Conservation (phyloP, 768 basidiomycete species). For the Calocera cornea region DNA sequence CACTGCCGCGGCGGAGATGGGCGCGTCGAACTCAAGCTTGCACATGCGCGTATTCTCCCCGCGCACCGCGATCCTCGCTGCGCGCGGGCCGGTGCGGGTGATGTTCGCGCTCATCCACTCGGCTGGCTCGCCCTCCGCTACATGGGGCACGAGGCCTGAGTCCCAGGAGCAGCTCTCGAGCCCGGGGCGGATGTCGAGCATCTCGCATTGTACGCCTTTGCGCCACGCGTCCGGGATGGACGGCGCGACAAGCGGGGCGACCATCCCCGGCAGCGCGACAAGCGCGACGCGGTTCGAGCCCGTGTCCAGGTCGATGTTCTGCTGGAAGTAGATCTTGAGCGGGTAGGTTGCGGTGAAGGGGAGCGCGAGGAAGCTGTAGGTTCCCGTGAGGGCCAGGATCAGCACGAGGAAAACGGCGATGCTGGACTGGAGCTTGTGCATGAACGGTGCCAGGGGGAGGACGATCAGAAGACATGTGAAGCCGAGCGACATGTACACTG, state of each 20-base stretch:
- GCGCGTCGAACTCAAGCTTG: conserved; percentile 40
- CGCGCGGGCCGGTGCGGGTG: conserved; percentile 30
- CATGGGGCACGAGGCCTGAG: conserved; percentile 28
- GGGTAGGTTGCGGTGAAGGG: conserved; percentile 52
- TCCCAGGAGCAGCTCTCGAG: conserved; percentile 39
- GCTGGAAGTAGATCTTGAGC: conserved; percentile 59
- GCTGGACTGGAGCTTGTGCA: conserved; percentile 35
- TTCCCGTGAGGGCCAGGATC: conserved; percentile 31
- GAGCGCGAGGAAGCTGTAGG: conserved; percentile 35
- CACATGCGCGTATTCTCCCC: conserved; percentile 55
- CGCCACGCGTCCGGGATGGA: background rate
- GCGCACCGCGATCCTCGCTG: conserved; percentile 37
- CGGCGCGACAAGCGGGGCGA: background rate
- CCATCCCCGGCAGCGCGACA: conserved; percentile 13
- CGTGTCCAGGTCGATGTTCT: conserved; percentile 36
- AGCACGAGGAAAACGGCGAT: conserved; percentile 28
- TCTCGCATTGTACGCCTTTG: background rate
- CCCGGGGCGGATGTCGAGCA: conserved; percentile 18
- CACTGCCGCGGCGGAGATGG: conserved; percentile 33
- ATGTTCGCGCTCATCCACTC: conserved; percentile 36
- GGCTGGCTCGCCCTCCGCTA: conserved; percentile 7
- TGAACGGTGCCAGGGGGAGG: conserved; percentile 52
- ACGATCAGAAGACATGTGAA: conserved; percentile 38
- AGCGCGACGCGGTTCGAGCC: conserved; percentile 19
- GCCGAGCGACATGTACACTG: conserved; percentile 41